Percentiles rank a stretch among this genome's conserved stretches.
Conservation (phyloP, 352 stramenopile genomes). For the Pythium volutum region DNA sequence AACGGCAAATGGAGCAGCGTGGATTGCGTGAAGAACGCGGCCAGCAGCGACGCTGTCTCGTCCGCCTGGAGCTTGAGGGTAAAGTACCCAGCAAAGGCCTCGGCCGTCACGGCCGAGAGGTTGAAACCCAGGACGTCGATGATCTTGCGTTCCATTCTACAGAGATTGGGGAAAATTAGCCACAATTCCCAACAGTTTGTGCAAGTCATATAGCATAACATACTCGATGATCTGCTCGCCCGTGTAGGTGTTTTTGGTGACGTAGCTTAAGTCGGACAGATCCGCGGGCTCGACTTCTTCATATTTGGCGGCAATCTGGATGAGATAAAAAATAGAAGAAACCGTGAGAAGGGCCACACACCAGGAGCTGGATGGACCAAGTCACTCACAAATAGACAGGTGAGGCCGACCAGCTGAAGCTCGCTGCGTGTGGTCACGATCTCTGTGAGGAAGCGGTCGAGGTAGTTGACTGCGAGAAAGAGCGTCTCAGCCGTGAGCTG, state of each 20-base stretch:
- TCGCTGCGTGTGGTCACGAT: slow-evolving; percentile 88
- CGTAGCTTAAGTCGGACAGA: slow-evolving; percentile 96
- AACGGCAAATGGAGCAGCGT: slow-evolving; percentile 58
- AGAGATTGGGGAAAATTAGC: no score
- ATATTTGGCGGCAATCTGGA: slow-evolving; percentile 96
- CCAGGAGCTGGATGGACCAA: background rate
- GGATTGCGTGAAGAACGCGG: slow-evolving; percentile 58
- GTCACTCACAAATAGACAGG: slow-evolving; percentile 83
- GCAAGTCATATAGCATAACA: background rate
- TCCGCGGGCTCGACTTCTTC: slow-evolving; percentile 99
- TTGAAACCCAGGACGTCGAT: slow-evolving; percentile 95
- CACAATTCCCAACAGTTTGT: background rate
- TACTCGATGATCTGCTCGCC: slow-evolving; percentile 59
- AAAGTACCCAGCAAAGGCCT: slow-evolving; percentile 96
- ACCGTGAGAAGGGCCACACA: background rate
- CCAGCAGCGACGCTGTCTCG: slow-evolving; percentile 36
- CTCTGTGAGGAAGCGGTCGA: slow-evolving; percentile 96
- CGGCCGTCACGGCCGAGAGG: slow-evolving; percentile 93
- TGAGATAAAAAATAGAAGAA: background rate
- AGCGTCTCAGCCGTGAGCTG: slow-evolving; percentile 96
- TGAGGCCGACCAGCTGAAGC: slow-evolving; percentile 98
- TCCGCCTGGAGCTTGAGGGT: slow-evolving; percentile 76
- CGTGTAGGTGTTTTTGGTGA: slow-evolving; percentile 97
- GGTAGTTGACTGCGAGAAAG: slow-evolving; percentile 98
- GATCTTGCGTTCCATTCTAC: slow-evolving; percentile 94